Base-by-base conservation (phyloP, 1,284 basidiomycete genomes). In the Ceratobasidium sp. region DNA sequence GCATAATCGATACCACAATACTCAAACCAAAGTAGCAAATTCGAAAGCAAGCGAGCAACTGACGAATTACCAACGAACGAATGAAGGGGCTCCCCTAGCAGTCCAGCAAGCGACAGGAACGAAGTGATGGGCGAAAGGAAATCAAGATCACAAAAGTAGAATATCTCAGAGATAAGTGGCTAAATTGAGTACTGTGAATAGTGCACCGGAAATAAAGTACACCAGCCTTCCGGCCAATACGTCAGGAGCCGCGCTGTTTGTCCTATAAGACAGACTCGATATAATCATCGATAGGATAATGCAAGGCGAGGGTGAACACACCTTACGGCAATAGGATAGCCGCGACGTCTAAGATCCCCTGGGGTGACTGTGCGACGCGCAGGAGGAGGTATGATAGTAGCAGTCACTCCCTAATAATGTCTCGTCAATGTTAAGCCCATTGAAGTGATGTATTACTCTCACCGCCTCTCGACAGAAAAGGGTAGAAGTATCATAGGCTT, bases 331-430 rank as follows among this genome's bases (percentile, higher is more conserved):
- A 56, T 28, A 4, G 67, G 67, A 57, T 69, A 56, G 10, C 67
- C 38, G 20, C 52, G 52, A 56, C 50, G 26, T 10, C 42, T 13
- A 23, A 44, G 17, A 3, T 9, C 13, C 28, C 38, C 48, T 15
- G 71, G 61, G 17, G 42, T 52, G 23, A 17, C 44, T n/a, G 71
- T 74, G 3, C 71, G 71, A 46, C 61, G 59, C 26, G 62, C 44
- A 48, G 71, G 71, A 28, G 71, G 46, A 17, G 71, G 46, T 40
- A 74, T 48, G 48, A 74, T 48, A 26, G 48, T 56, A 12, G 57
- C 50, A 52, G 59, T 74, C 9, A 54, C 61, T 7, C 71, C 71
- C 71, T 74, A 33, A 12, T 20, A 17, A 4, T 38, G 3, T 64
- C 28, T 40, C n/a, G n/a, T n/a, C n/a, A n/a, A n/a, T n/a, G n/a